phyloP scores from a whole-genome alignment of 1,284 basidiomycete genomes.

The Cryptococcus wingfieldii region DNA sequence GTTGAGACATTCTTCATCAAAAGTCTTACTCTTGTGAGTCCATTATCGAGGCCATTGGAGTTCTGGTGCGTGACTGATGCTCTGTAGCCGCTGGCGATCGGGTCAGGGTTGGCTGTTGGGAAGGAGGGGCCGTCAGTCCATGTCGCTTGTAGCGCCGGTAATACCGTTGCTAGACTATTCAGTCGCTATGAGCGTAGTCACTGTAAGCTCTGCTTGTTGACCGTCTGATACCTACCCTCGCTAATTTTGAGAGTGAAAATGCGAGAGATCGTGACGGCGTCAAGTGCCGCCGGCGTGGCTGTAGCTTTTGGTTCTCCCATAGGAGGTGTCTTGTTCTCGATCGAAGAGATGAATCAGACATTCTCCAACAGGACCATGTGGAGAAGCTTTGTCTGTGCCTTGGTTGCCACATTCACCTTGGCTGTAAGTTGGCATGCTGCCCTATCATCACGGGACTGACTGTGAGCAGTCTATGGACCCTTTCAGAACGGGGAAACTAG shows the following conservation, averaged over 20 bases:
- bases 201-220: constrained; percentile 51
- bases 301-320: constrained; percentile 98
- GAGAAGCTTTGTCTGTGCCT: constrained; percentile 93
- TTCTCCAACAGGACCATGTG: constrained; percentile 99
- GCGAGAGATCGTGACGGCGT: constrained; percentile 90
- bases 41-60: background rate
- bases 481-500: constrained; percentile 95
- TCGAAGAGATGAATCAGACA: constrained; percentile 95
- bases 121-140: constrained; percentile 99
- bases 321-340: constrained; percentile 87
- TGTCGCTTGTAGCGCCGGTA: constrained; percentile 90
- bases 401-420: constrained; percentile 92
- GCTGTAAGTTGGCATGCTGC: constrained; percentile 60
- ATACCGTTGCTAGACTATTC: constrained; percentile 78
- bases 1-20: constrained; percentile 87
- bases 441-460: background rate
- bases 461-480: constrained; percentile 83
- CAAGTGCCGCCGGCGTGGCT: constrained; percentile 94
- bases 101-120: constrained; percentile 92
- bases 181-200: constrained; percentile 79
- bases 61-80: background rate
- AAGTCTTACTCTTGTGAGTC: constrained; percentile 75
- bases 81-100: constrained; percentile 91
- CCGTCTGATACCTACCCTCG: background rate
- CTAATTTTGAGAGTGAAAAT: constrained; percentile 68